These are phyloP conservation scores for Botrytis hyacinthi DNA, from an alignment of 2,329 filamentous ascomycete species.

Conservation along the genomic window DNA sequence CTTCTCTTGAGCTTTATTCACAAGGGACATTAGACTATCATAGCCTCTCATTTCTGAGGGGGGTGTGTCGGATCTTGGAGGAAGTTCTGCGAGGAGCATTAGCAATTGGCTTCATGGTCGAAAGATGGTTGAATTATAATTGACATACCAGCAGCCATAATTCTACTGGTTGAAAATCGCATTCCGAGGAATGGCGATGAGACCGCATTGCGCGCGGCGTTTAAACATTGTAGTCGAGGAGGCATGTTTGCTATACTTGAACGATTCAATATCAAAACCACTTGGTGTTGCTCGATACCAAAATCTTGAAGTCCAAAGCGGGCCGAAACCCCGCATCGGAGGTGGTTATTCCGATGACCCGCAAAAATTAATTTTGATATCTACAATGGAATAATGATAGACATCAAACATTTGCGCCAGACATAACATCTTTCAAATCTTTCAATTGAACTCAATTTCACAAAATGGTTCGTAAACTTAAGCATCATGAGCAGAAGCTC, in stretches of 20 bases:
- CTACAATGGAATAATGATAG: not conserved
- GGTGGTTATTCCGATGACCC: constrained; percentile 5
- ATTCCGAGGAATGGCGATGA: constrained; percentile 23
- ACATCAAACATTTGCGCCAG: not conserved
- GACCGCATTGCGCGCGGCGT: constrained; percentile 25
- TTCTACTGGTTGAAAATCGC: constrained; percentile 33
- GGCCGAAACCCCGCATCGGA: constrained; percentile 7
- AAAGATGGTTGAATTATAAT: not conserved
- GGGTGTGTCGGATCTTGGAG: not conserved
- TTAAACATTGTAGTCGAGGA: constrained; percentile 37
- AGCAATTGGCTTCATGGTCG: not conserved
- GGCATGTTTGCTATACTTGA: constrained; percentile 28
- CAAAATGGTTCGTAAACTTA: constrained; percentile 90
- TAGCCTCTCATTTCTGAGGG: not conserved
- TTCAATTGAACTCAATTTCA: not conserved
- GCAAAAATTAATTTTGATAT: constrained; percentile 12
- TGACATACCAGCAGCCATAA: constrained; percentile 30
- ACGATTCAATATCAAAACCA: constrained; percentile 16
- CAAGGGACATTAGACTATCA: not conserved
- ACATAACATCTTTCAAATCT: not conserved
- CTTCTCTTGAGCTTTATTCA: not conserved
- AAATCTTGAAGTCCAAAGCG: constrained; percentile 13
- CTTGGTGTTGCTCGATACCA: constrained; percentile 2
- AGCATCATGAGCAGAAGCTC: constrained; percentile 95
- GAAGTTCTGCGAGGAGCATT: not conserved